These are phyloP conservation scores for Punica granatum DNA, from an alignment of 345 rosid species.

Conservation along the genomic window DNA sequence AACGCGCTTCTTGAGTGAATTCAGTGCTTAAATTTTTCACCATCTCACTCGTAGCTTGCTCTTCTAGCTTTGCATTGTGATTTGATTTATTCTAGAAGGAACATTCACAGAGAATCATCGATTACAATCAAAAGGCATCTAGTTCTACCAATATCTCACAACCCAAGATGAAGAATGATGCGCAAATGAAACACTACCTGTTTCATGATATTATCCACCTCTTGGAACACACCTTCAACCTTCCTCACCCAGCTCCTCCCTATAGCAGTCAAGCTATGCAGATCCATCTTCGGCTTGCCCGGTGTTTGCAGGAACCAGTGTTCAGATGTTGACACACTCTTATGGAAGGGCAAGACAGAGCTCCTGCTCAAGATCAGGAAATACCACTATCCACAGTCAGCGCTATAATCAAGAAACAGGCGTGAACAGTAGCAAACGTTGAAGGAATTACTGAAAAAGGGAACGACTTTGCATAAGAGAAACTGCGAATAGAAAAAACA, in stretches of 20 bases:
- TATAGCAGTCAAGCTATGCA: conserved; percentile 29
- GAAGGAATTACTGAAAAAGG: not conserved
- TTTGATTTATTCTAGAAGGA: not conserved
- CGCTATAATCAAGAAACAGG: not conserved
- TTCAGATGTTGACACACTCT: not conserved
- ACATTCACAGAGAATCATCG: not conserved
- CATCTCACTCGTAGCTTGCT: not conserved
- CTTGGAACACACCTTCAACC: conserved; percentile 55
- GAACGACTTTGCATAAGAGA: not conserved
- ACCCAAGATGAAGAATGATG: not conserved
- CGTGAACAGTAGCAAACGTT: not conserved
- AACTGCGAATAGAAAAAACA: not conserved
- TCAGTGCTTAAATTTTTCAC: not conserved
- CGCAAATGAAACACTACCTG: conserved; percentile 27
- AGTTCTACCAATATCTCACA: no score
- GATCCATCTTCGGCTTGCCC: conserved; percentile 31
- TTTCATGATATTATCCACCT: conserved; percentile 49
- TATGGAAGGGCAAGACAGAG: not conserved
- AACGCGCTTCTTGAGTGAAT: not conserved
- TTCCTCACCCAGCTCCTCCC: conserved; percentile 57
- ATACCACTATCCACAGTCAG: not conserved
- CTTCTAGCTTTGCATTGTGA: not conserved
- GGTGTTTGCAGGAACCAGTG: not conserved
- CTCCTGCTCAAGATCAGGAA: not conserved
- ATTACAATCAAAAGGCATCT: not conserved